Base-by-base conservation (phyloP, 306 rosid species). In the Herpetospermum pedunculosum region DNA sequence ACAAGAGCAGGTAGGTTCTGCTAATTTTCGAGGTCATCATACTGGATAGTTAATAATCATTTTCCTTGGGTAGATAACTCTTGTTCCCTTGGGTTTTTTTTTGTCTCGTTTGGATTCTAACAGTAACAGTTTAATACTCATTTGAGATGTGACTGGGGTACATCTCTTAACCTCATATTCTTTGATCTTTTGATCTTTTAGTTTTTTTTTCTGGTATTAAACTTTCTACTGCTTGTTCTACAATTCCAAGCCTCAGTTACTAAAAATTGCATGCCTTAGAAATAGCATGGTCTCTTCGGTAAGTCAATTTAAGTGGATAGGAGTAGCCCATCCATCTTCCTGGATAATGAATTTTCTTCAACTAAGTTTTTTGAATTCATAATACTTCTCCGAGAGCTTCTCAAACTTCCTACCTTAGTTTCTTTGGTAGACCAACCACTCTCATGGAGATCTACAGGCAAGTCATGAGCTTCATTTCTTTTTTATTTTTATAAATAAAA, bases 1-100 rank as follows among this genome's bases (percentile, higher is more conserved):
- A 7, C 85, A 91, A 2, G 99, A 91, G 23, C 97, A 95, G 99
- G 99, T 94, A 37, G 52, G 19, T 38, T 37, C 38, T 73, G 28
- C 28, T 25, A 72, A 81, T 89, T 23, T 87, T 88, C 49, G 12
- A 30, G 28, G 40, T 48, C 10, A 9, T 70, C 57, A 28, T 19
- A 16, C 23, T 25, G 19, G 11, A 70, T 70, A 28, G 57, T 46
- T 63, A 3, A n/a, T n/a, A 3, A 28, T 70, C 26, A 43, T 70
- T 30, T 28, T 44, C 6, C 57, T 29, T 9, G 8, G 15, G 8
- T 16, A 16, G 57, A 69, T 35, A 41, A 70, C 23, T 44, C 32
- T 68, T 16, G 16, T 30, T 44, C 57, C 21, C 55, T 3, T 44
- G 50, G 15, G 52, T 25, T 41, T 40, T 25, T 41, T 40, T 40